These are phyloP conservation scores for Pilatotrama ljubarskyi DNA, from an alignment of 768 basidiomycete species.

Conservation along the genomic window DNA sequence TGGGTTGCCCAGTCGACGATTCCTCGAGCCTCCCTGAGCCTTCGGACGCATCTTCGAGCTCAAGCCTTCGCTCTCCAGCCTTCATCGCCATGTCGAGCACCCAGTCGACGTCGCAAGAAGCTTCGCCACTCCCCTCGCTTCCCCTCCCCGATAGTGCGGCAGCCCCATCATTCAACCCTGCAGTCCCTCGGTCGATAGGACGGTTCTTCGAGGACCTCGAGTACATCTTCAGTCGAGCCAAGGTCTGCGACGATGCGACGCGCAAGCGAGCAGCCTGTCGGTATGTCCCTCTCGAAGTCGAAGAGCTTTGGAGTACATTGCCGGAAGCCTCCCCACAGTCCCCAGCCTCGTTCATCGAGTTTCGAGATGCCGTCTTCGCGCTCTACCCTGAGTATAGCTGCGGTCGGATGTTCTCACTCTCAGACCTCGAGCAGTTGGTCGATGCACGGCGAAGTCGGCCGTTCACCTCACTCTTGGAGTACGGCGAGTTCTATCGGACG, in stretches of 20 bases:
- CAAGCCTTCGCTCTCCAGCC: too few relatives aligned
- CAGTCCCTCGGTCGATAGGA: background rate
- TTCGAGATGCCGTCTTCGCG: background rate
- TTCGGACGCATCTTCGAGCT: too few relatives aligned
- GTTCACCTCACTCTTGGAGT: background rate
- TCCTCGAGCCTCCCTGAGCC: too few relatives aligned
- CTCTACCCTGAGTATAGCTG: background rate
- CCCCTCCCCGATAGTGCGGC: background rate
- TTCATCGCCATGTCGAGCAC: too few relatives aligned
- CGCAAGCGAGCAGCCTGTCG: background rate
- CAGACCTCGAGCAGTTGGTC: background rate
- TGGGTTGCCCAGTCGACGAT: too few relatives aligned
- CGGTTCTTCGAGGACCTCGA: background rate
- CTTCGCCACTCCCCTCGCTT: background rate
- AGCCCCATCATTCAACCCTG: background rate
- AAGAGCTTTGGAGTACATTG: background rate
- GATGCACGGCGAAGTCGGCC: background rate
- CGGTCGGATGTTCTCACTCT: background rate
- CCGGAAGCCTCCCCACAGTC: background rate
- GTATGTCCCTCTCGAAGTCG: background rate
- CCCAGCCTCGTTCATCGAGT: background rate
- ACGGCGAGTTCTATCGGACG: background rate
- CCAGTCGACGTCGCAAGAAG: too few relatives aligned
- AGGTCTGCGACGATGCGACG: background rate
- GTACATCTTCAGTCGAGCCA: background rate